phyloP scores from a whole-genome alignment of 1,284 basidiomycete species.

The Acaromyces ingoldii region DNA sequence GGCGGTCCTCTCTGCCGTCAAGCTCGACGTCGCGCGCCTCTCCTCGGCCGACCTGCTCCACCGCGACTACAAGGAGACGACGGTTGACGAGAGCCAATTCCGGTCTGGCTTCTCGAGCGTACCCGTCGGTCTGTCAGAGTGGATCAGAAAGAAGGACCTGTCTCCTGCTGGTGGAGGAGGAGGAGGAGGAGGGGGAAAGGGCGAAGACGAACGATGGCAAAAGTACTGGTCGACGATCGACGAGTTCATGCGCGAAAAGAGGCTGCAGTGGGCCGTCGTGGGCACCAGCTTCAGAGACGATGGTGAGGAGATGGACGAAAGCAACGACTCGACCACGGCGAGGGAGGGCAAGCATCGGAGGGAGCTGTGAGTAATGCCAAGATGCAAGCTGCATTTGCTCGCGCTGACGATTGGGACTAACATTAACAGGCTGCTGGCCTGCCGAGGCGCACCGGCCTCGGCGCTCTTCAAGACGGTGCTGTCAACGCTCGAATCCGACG shows the following conservation, averaged over 20 bases:
- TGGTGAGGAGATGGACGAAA: slow-evolving; percentile 6
- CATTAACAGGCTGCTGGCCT: slow-evolving; percentile 4
- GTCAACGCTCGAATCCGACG: slow-evolving; percentile 18
- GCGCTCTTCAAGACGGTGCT: slow-evolving; percentile 16
- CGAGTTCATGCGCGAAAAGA: slow-evolving; percentile 29
- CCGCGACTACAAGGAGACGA: slow-evolving; percentile 75
- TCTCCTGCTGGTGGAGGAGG: too few species aligned
- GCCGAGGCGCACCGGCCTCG: slow-evolving; percentile 9
- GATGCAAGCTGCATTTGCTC: not conserved
- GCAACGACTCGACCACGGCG: too few species aligned
- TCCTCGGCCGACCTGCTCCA: slow-evolving; percentile 70
- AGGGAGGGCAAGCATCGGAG: slow-evolving; percentile 32
- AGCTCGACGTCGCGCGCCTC: slow-evolving; percentile 67
- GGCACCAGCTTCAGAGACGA: slow-evolving; percentile 26
- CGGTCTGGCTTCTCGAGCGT: slow-evolving; percentile 10
- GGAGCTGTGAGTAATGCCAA: slow-evolving; percentile 24
- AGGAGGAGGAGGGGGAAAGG: slow-evolving; percentile 1
- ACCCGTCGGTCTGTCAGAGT: slow-evolving; percentile 4
- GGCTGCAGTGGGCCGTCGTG: slow-evolving; percentile 34
- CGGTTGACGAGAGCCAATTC: slow-evolving; percentile 5
- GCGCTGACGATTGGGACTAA: not conserved
- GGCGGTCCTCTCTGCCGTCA: slow-evolving; percentile 60
- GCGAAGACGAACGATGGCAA: slow-evolving; percentile 20
- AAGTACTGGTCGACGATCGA: slow-evolving; percentile 30
- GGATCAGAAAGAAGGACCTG: slow-evolving; percentile 1